A percentile compares a stretch with the other conserved stretches of the same genome.
Evolutionary conservation across 257 asterid genomes (phyloP).

Genomic region (Knoxia roxburghii): DNA sequence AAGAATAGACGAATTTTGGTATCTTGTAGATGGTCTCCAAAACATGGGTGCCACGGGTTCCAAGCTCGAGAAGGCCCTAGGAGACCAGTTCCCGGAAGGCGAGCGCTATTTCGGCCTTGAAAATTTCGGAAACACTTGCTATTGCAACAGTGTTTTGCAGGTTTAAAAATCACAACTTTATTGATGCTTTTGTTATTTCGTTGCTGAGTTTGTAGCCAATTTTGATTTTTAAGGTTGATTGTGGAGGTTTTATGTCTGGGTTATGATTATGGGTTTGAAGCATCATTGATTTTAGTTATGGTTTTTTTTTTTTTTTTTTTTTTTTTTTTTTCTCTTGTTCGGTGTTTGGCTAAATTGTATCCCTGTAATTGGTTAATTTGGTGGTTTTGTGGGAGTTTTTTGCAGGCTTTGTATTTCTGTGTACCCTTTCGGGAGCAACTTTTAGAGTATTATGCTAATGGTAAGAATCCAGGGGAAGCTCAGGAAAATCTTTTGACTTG

Average conservation of each 20-base stretch:
- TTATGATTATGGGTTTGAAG: conserved; percentile 13
- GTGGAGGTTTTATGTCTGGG: not conserved
- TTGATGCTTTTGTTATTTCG: no score
- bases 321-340: no score
- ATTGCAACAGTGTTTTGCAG: conserved; percentile 43
- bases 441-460: conserved; percentile 63
- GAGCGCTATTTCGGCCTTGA: conserved; percentile 41
- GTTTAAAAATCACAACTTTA: no score
- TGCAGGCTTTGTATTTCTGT: conserved; percentile 83
- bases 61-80: conserved; percentile 38
- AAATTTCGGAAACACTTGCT: conserved; percentile 41
- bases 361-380: no score
- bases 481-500: conserved; percentile 87
- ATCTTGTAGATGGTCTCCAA: conserved; percentile 47
- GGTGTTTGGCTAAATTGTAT: no score
- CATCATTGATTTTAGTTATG: not conserved
- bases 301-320: no score
- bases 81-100: conserved; percentile 43
- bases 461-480: conserved; percentile 49
- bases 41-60: conserved; percentile 40
- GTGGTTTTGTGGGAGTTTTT: no score
- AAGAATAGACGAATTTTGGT: conserved; percentile 63
- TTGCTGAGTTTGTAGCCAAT: not conserved
- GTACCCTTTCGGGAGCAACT: conserved; percentile 84
- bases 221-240: not conserved